phyloP scores from a whole-genome alignment of 1,284 basidiomycete genomes.

The Pterulicium gracile region DNA sequence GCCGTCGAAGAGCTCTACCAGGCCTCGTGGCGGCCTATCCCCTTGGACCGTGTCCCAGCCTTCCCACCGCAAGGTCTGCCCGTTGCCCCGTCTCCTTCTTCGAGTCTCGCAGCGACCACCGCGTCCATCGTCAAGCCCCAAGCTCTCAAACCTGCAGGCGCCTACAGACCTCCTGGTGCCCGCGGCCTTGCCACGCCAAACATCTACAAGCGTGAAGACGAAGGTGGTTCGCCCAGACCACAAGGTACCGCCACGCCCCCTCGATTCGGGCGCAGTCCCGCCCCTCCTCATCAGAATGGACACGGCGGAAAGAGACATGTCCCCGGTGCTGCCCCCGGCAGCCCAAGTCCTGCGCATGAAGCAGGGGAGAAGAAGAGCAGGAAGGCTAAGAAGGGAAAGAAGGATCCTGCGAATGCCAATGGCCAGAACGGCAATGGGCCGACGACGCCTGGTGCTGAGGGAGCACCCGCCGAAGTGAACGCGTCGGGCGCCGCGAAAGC shows the following conservation, averaged over 20 bases:
- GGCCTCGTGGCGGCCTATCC: slow-evolving; percentile 72
- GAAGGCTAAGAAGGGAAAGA: slow-evolving; percentile 37
- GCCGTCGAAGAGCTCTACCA: slow-evolving; percentile 82
- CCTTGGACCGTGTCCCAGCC: slow-evolving; percentile 49
- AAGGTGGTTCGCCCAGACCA: slow-evolving; percentile 46
- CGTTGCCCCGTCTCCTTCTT: slow-evolving; percentile 60
- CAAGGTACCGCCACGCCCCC: slow-evolving; percentile 32
- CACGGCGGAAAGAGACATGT: slow-evolving; percentile 38
- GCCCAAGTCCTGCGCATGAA: slow-evolving; percentile 34
- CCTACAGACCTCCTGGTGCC: slow-evolving; percentile 89
- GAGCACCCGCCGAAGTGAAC: not conserved
- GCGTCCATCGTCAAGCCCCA: slow-evolving; percentile 27
- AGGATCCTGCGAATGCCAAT: not conserved
- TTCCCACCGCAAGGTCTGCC: slow-evolving; percentile 68
- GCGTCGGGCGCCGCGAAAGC: not conserved
- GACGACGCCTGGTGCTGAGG: slow-evolving; percentile 7
- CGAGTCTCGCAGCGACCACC: not conserved
- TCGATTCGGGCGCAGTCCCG: slow-evolving; percentile 24
- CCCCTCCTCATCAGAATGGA: slow-evolving; percentile 16
- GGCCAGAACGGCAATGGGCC: slow-evolving; percentile 12
- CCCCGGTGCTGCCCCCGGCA: slow-evolving; percentile 51
- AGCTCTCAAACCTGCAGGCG: slow-evolving; percentile 58
- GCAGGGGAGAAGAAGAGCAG: slow-evolving; percentile 48
- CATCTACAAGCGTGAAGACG: slow-evolving; percentile 84
- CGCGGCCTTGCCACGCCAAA: slow-evolving; percentile 78